Percentiles rank a stretch among this genome's conserved stretches.
These are phyloP conservation scores for Hylodesmum podocarpum DNA, from an alignment of 306 rosid genomes.

Conservation along the genomic window DNA sequence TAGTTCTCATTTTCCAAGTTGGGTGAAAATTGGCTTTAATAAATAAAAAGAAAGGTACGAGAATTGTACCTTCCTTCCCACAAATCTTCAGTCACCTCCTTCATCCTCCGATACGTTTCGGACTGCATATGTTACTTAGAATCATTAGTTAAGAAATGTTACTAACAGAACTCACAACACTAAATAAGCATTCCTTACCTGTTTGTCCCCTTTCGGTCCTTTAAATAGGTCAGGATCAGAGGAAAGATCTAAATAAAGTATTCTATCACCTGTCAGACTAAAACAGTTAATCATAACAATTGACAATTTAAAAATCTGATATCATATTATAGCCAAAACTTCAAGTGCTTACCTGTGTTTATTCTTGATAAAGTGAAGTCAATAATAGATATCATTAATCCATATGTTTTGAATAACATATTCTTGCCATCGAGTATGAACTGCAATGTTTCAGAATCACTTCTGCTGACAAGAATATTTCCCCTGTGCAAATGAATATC, in stretches of 20 bases:
- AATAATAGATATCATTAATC: constrained; percentile 74
- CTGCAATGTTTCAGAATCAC: constrained; percentile 56
- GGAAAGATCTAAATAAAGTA: constrained; percentile 81
- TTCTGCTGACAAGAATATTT: constrained; percentile 75
- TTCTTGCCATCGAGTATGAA: constrained; percentile 80
- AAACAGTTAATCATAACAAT: constrained; percentile 22
- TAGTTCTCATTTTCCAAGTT: background rate
- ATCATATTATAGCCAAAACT: background rate
- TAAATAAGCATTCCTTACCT: constrained; percentile 49
- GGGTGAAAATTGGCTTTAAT: background rate
- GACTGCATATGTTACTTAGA: constrained; percentile 51
- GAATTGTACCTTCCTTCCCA: constrained; percentile 87
- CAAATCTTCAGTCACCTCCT: constrained; percentile 76
- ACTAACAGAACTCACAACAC: constrained; percentile 12
- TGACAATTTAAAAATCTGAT: constrained; percentile 17
- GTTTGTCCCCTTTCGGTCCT: constrained; percentile 85
- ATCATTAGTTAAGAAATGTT: constrained; percentile 1
- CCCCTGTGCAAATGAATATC: constrained; percentile 61
- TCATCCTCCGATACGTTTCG: constrained; percentile 94
- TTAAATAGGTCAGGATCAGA: constrained; percentile 75
- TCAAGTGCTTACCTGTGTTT: constrained; percentile 61
- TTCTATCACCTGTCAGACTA: constrained; percentile 66
- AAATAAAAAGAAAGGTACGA: background rate
- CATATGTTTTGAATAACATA: constrained; percentile 61
- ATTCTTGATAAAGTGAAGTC: constrained; percentile 92